phyloP scores from a whole-genome alignment of 2,329 filamentous ascomycete species.

The Paraphaeosphaeria sporulosa region DNA sequence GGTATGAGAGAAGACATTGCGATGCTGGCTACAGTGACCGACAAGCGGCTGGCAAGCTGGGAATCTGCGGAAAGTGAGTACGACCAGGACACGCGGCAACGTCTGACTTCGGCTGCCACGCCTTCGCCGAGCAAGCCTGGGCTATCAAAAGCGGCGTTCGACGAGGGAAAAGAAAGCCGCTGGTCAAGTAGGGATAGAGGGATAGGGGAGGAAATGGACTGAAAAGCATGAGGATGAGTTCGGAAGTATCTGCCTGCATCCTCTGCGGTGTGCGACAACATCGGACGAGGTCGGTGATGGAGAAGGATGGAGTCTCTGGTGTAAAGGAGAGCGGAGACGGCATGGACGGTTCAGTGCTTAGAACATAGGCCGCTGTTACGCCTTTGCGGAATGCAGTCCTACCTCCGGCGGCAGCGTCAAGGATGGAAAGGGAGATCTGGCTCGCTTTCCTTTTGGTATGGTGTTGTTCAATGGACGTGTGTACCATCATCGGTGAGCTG shows the following conservation, averaged over 20 bases:
- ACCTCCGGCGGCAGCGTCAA: not conserved
- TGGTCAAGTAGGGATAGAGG: not conserved
- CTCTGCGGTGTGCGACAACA: conserved; percentile 28
- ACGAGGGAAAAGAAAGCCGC: not conserved
- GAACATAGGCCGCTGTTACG: not conserved
- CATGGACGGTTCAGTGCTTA: not conserved
- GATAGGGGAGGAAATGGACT: not conserved
- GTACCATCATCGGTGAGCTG: no score
- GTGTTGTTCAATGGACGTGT: not conserved
- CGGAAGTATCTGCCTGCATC: conserved; percentile 21
- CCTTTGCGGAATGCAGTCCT: not conserved
- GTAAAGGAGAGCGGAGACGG: not conserved
- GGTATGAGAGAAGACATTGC: conserved; percentile 30
- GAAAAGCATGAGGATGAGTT: conserved; percentile 24
- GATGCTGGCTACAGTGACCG: conserved; percentile 24
- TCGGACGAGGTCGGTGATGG: not conserved
- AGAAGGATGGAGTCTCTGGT: conserved; percentile 14
- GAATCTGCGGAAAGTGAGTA: conserved; percentile 8
- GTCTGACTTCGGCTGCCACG: conserved; percentile 2
- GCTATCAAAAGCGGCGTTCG: not conserved
- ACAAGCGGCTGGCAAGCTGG: conserved; percentile 27
- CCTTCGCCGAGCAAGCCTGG: not conserved
- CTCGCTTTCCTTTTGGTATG: not conserved
- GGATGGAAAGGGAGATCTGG: not conserved
- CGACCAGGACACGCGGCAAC: conserved; percentile 8